These are phyloP conservation scores for Paracorniculantispora psalliotae DNA, from an alignment of 2,329 filamentous ascomycete genomes.

Conservation along the genomic window DNA sequence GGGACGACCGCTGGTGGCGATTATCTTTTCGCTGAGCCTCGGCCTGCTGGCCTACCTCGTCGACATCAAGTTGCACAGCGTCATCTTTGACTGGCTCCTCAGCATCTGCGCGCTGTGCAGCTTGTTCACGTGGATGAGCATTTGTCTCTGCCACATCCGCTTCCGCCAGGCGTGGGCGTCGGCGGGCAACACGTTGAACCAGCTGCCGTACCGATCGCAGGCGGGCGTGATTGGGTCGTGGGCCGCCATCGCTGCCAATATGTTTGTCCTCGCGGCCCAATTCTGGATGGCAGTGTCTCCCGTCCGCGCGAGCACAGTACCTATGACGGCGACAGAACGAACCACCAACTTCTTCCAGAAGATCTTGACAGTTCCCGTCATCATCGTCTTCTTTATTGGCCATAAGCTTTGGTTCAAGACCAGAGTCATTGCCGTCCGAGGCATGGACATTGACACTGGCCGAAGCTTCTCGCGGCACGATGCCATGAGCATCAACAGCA, in stretches of 20 bases:
- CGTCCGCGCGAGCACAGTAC: background rate
- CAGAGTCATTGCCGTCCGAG: conserved; percentile 53
- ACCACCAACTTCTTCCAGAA: conserved; percentile 59
- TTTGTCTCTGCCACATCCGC: conserved; percentile 43
- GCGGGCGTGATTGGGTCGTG: conserved; percentile 69
- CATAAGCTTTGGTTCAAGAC: conserved; percentile 67
- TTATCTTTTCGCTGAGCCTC: conserved; percentile 33
- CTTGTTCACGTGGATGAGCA: conserved; percentile 58
- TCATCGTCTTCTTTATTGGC: conserved; percentile 55
- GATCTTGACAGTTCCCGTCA: conserved; percentile 57
- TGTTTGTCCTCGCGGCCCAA: conserved; percentile 66
- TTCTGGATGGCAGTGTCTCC: conserved; percentile 61
- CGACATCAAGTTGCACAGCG: conserved; percentile 9
- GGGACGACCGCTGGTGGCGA: conserved; percentile 38
- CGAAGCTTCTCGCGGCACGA: conserved; percentile 34
- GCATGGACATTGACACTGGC: conserved; percentile 75
- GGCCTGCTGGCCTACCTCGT: conserved; percentile 32
- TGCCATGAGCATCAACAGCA: conserved; percentile 23
- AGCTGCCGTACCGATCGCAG: conserved; percentile 70
- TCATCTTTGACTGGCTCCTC: conserved; percentile 47
- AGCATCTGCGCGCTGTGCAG: conserved; percentile 57
- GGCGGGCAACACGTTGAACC: conserved; percentile 57
- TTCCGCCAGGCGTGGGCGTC: conserved; percentile 11
- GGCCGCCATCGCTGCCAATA: conserved; percentile 65
- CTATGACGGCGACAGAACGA: conserved; percentile 31